Evolutionary conservation across 1,284 basidiomycete genomes (phyloP), one percentile per base, ranked within the genome.

Genomic region (Trichosporon ovoides): DNA sequence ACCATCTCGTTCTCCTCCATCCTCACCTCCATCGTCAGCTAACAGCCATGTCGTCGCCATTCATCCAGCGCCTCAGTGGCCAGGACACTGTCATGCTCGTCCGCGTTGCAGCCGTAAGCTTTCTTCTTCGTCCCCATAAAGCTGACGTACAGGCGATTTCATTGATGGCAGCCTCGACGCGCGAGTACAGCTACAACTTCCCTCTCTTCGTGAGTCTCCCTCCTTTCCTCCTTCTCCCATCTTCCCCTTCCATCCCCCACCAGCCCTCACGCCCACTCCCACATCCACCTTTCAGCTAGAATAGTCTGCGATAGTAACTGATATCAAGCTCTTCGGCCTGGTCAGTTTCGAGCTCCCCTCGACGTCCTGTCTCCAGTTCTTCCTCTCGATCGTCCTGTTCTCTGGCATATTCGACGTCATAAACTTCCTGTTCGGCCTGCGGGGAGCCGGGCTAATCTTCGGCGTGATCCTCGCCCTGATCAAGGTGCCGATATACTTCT

Each of bases 401-500:
- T 59, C 68, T 3, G 63, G 52, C 16, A 24, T 75, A 24, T 69
- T 72, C 48, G 71, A 75, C 56, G 16, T 70, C 36, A 38, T 70
- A 37, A 52, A 52, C 53, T 28, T 48, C 13, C 43, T 71, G 34
- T 24, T 65, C 20, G 36, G 59, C 12, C n/a, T 53, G 19, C 22
- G 43, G 13, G 43, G 43, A 3, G 52, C 52, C 14, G 9, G 19
- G 11, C 33, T 46, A 36, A 20, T 57, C 19, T 51, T 55, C 51
- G 65, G 62, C 48, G 40, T 71, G 19, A 37, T 66, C 10, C 57
- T 64, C 38, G 55, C 68, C 19, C 46, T 66, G 49, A 19, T 66
- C 20, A 75, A 75, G 60, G 57, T 59, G 20, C 69, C 72, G 5
- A 65, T 75, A 28, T 72, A 69, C 59, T 67, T 67, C 33, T 67